These are phyloP conservation scores for Cynanchum wilfordii DNA, from an alignment of 257 asterid genomes.

Conservation along the genomic window DNA sequence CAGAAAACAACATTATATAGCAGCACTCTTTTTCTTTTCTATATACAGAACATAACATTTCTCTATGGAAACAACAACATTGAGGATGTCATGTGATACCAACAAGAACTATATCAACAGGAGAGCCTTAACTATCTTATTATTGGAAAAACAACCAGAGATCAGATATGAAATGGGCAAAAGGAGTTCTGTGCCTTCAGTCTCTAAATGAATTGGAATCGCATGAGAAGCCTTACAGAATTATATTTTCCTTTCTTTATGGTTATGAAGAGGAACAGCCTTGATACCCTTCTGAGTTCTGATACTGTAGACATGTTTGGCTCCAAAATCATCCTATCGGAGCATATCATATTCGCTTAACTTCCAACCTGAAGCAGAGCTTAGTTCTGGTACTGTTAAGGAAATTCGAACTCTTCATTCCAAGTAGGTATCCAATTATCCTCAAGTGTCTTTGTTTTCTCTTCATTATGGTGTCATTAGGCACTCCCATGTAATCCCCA, in stretches of 20 bases:
- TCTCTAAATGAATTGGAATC: slow-evolving; percentile 59
- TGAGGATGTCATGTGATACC: background rate
- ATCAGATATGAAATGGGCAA: background rate
- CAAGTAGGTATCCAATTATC: slow-evolving; percentile 83
- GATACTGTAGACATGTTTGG: slow-evolving; percentile 63
- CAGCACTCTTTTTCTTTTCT: background rate
- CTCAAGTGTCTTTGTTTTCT: slow-evolving; percentile 59
- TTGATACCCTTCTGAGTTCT: slow-evolving; percentile 77
- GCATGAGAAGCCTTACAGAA: slow-evolving; percentile 72
- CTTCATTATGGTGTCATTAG: slow-evolving; percentile 59
- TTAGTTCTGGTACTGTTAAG: slow-evolving; percentile 66
- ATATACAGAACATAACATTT: background rate
- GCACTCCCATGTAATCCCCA: slow-evolving; percentile 87
- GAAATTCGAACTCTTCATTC: slow-evolving; percentile 74
- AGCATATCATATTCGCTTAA: slow-evolving; percentile 74
- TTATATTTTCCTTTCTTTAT: slow-evolving; percentile 57
- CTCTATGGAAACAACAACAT: background rate
- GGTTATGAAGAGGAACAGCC: slow-evolving; percentile 58
- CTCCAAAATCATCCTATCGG: slow-evolving; percentile 86
- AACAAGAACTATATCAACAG: background rate
- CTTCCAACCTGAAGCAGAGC: slow-evolving; percentile 79
- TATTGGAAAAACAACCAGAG: background rate
- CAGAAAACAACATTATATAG: background rate
- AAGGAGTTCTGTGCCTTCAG: background rate
- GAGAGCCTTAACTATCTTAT: background rate